These are phyloP conservation scores for Rosa rugosa DNA, from an alignment of 306 rosid species.

Conservation along the genomic window DNA sequence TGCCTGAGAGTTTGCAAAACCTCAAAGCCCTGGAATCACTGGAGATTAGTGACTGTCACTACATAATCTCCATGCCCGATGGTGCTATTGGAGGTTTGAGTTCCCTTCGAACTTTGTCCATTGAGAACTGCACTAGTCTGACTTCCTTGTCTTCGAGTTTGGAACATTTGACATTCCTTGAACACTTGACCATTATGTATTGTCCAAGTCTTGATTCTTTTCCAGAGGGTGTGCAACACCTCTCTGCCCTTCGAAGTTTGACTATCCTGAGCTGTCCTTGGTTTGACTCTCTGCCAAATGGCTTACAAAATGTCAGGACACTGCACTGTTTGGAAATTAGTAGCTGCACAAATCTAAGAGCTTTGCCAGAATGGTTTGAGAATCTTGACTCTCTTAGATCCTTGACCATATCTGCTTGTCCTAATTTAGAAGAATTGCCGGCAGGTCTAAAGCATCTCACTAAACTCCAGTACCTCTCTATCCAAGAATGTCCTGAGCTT, in stretches of 20 bases:
- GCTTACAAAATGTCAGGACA: no score
- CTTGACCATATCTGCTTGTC: not conserved
- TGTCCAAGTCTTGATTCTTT: not conserved
- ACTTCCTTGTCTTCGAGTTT: not conserved
- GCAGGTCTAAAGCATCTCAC: not conserved
- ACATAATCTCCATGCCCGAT: not conserved
- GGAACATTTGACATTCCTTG: not conserved
- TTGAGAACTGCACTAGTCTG: not conserved
- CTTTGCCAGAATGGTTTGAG: slow-evolving; percentile 21
- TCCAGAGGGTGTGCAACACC: not conserved
- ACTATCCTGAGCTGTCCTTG: not conserved
- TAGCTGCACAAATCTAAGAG: not conserved
- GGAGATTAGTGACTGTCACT: slow-evolving; percentile 10
- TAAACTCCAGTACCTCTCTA: slow-evolving; percentile 17
- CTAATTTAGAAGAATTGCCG: not conserved
- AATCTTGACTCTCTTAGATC: not conserved
- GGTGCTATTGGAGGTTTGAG: not conserved
- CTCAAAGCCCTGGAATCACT: not conserved
- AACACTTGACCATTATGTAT: not conserved
- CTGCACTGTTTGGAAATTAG: not conserved
- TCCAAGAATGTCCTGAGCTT: slow-evolving; percentile 15
- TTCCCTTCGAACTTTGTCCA: not conserved
- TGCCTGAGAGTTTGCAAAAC: slow-evolving; percentile 4
- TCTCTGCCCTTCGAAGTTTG: not conserved
- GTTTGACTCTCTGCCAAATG: not conserved